Base-by-base conservation (phyloP, 345 rosid genomes). In the Excoecaria agallocha region DNA sequence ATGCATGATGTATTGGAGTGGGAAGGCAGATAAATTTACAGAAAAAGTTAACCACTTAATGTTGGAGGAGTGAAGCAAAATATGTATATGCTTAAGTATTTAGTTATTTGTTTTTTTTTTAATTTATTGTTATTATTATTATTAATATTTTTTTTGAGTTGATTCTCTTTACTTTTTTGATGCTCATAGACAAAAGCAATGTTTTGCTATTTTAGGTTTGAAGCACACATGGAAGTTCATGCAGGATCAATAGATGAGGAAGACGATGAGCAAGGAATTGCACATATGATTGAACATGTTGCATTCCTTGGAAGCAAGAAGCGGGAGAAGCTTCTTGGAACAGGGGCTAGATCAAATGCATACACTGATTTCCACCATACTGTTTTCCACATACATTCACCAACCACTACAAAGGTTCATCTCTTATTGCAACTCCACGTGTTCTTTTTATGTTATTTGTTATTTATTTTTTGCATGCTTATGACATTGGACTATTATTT, bases 281-380 rank as follows among this genome's bases (percentile, higher is more conserved):
- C 99, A 24, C 99, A 95, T 89, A 95, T 95, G 99, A 95, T 95
- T 74, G 99, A 95, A 79, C 99, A 95, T 77, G 97, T 95, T 38
- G 97, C 99, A 72, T 93, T 95, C 73, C 94, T 93, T 72, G 99
- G 99, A 85, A 95, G 99, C 79, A 95, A 93, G 88, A 93, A 95
- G 76, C 97, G 99, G 41, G 99, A 95, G 80, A 95, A 95, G 79
- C 94, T 95, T 85, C 98, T 95, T 65, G 97, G 98, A 41, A 93
- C 99, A 69, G 98, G 99, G 38, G 98, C 98, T 45, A 90, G 97
- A 61, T 95, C 99, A 67, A 95, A 95, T 85, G 98, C 99, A 58
- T 95, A 95, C 88, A 95, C 99, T 49, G 99, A 95, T 88, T 95
- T 95, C 83, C 98, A 93, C 82, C 99, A 95, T 77, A 95, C 99